Conservation (phyloP, 352 stramenopile species). For the Chrysophaeum taylorii region DNA sequence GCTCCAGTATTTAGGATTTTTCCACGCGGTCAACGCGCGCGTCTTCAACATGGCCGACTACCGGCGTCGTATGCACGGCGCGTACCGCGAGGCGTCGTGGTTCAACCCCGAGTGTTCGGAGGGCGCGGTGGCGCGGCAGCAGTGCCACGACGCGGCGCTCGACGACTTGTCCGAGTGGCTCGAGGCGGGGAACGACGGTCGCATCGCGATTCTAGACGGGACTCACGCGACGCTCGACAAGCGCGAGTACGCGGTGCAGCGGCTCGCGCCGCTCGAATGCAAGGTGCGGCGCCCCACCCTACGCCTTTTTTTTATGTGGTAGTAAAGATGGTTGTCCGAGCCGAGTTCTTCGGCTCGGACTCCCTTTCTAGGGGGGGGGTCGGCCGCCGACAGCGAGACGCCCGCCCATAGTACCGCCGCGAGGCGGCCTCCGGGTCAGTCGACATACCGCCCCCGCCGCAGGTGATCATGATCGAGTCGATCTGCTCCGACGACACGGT, state of each 20-base stretch:
- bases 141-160: constrained; percentile 51
- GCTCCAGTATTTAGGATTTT: constrained; percentile 54
- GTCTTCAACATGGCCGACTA: constrained; percentile 91
- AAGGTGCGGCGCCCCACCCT: not conserved
- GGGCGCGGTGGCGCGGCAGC: constrained; percentile 56
- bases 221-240: constrained; percentile 64
- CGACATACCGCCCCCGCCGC: too few species aligned
- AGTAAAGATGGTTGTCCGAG: too few species aligned
- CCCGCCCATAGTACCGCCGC: too few species aligned
- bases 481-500: constrained; percentile 25
- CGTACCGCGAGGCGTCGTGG: constrained; percentile 47
- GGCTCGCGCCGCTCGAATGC: constrained; percentile 33
- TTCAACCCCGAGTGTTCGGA: constrained; percentile 75
- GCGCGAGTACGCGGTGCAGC: constrained; percentile 47
- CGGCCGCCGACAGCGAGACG: too few species aligned
- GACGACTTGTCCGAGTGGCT: constrained; percentile 39
- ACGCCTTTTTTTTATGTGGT: too few species aligned
- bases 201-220: constrained; percentile 67
- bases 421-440: too few species aligned
- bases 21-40: constrained; percentile 54
- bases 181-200: constrained; percentile 38
- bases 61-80: constrained; percentile 61
- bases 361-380: too few species aligned
- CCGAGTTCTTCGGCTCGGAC: too few species aligned
- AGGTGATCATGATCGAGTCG: constrained; percentile 8